Conservation (phyloP, 2,329 filamentous ascomycete genomes). For the Ilyonectria robusta region DNA sequence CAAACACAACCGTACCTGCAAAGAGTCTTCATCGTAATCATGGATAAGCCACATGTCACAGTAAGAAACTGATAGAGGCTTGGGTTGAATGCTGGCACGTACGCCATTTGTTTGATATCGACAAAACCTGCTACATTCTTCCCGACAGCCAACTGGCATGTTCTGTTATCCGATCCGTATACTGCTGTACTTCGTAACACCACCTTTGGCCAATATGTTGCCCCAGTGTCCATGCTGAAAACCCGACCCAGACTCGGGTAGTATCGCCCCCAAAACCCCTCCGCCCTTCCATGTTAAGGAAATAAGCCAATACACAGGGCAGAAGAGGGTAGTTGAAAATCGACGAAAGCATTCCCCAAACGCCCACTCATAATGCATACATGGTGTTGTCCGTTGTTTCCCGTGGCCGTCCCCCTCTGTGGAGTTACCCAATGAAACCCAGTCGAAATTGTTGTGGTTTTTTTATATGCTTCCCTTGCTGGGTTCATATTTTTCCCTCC, state of each 20-base stretch:
- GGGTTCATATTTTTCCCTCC: conserved; percentile 38
- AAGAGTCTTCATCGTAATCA: not conserved
- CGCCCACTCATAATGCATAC: conserved; percentile 47
- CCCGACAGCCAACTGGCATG: conserved; percentile 1
- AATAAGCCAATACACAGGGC: not conserved
- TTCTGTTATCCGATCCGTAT: conserved; percentile 14
- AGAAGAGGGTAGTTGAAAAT: conserved; percentile 14
- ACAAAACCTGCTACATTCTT: conserved; percentile 71
- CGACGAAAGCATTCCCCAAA: conserved; percentile 34
- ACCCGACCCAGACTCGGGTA: conserved; percentile 1
- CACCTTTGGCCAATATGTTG: conserved; percentile 17
- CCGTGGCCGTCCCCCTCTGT: conserved; percentile 23
- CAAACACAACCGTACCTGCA: not conserved
- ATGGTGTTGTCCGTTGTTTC: conserved; percentile 36
- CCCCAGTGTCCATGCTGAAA: conserved; percentile 12
- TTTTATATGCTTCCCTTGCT: conserved; percentile 9
- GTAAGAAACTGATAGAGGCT: not conserved
- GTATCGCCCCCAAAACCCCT: conserved; percentile 4
- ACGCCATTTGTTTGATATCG: conserved; percentile 59
- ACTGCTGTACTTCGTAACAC: conserved; percentile 18
- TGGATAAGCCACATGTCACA: not conserved
- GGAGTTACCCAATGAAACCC: conserved; percentile 29
- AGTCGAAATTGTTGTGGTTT: conserved; percentile 22
- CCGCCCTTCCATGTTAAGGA: not conserved
- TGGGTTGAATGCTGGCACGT: conserved; percentile 13